phyloP scores from a whole-genome alignment of 2,329 filamentous ascomycete genomes.

The Pseudogymnoascus verrucosus region DNA sequence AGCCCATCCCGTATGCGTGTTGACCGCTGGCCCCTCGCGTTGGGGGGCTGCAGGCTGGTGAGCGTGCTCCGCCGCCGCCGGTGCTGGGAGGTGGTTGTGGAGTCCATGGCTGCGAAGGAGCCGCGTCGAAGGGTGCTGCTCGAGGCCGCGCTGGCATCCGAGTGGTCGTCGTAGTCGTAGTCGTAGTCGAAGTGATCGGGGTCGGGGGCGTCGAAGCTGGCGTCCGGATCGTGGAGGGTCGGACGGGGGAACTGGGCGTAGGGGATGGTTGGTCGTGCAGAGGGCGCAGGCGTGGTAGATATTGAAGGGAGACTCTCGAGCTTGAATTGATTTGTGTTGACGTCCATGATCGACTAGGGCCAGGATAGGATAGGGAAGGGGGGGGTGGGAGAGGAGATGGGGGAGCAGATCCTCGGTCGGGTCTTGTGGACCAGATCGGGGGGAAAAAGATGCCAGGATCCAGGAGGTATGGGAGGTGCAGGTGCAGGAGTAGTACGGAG shows the following conservation, averaged over 20 bases:
- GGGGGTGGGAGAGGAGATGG: conserved; percentile 68
- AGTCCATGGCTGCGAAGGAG: not conserved
- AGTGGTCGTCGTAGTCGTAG: not conserved
- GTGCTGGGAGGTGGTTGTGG: not conserved
- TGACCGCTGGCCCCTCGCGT: not conserved
- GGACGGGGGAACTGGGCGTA: conserved; percentile 6
- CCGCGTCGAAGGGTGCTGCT: not conserved
- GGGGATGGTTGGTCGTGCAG: not conserved
- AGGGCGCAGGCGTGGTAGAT: not conserved
- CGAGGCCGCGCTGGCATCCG: not conserved
- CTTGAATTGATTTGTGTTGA: conserved; percentile 8
- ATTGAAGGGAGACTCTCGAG: not conserved
- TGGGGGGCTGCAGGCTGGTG: not conserved
- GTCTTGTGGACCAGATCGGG: not conserved
- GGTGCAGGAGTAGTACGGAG: not conserved
- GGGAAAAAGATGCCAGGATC: not conserved
- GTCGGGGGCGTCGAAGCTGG: not conserved
- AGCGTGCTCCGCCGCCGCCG: not conserved
- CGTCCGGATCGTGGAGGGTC: conserved; percentile 1
- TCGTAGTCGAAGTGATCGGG: not conserved
- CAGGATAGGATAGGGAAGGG: not conserved
- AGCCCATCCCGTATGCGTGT: not conserved
- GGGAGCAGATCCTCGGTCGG: conserved; percentile 89
- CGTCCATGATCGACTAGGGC: conserved; percentile 3
- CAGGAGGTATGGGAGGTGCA: not conserved